Conservation (phyloP, 768 basidiomycete species). For the Coprinopsis marcescibilis region DNA sequence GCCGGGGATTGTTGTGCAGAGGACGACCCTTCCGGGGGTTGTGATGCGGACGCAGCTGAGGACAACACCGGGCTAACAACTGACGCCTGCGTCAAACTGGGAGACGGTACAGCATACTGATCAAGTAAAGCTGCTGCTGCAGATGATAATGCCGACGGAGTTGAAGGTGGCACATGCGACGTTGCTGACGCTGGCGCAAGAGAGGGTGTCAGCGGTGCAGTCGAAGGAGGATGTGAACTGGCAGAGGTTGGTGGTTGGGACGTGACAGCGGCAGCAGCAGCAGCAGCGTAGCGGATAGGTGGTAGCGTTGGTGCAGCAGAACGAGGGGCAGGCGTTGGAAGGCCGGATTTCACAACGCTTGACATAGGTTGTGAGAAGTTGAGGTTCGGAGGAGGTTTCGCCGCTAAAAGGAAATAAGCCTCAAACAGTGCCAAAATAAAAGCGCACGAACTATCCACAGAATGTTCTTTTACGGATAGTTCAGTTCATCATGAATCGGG, state of each 20-base stretch:
- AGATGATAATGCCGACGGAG: slow-evolving; percentile 30
- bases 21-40: slow-evolving; percentile 63
- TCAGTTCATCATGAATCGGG: slow-evolving; percentile 3
- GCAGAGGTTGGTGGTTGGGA: slow-evolving; percentile 22
- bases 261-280: slow-evolving; percentile 58
- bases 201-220: slow-evolving; percentile 29
- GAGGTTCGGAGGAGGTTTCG: slow-evolving; percentile 74
- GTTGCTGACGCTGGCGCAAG: slow-evolving; percentile 12
- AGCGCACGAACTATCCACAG: slow-evolving; percentile 62
- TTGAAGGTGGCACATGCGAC: slow-evolving; percentile 27
- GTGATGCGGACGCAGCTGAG: slow-evolving; percentile 62
- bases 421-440: slow-evolving; percentile 9
- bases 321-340: slow-evolving; percentile 50
- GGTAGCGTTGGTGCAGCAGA: slow-evolving; percentile 54
- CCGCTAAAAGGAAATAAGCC: slow-evolving; percentile 22
- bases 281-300: slow-evolving; percentile 88
- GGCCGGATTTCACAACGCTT: slow-evolving; percentile 68
- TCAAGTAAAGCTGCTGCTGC: slow-evolving; percentile 27
- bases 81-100: slow-evolving; percentile 82
- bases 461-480: slow-evolving; percentile 48
- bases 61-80: slow-evolving; percentile 79
- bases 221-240: slow-evolving; percentile 22
- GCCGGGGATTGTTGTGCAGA: slow-evolving; percentile 70
- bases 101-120: slow-evolving; percentile 55
- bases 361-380: slow-evolving; percentile 77